phyloP scores from a whole-genome alignment of 2,329 filamentous ascomycete species.

The Fusarium euwallaceae region DNA sequence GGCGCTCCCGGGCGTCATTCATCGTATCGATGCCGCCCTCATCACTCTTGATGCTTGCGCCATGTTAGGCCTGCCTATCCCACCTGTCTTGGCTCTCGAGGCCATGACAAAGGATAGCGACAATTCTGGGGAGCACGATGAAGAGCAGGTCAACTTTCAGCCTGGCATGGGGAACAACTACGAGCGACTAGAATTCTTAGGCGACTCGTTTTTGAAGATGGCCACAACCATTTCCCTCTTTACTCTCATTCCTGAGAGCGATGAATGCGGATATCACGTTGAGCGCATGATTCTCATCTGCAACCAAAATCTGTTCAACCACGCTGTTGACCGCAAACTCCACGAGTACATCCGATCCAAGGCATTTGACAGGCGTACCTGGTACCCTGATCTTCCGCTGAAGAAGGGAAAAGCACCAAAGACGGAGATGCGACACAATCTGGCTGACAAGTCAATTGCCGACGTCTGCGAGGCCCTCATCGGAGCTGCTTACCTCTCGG shows the following conservation, averaged over 20 bases:
- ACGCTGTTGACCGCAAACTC: slow-evolving; percentile 74
- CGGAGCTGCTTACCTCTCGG: slow-evolving; percentile 79
- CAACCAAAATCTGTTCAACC: slow-evolving; percentile 89
- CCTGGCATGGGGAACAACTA: slow-evolving; percentile 94
- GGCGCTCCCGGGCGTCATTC: slow-evolving; percentile 85
- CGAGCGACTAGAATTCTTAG: slow-evolving; percentile 92
- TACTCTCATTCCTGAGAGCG: slow-evolving; percentile 78
- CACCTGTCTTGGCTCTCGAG: slow-evolving; percentile 81
- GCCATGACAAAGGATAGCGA: slow-evolving; percentile 94
- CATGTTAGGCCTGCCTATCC: slow-evolving; percentile 73
- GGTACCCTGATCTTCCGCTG: slow-evolving; percentile 88
- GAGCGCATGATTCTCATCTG: slow-evolving; percentile 91
- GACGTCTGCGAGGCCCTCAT: slow-evolving; percentile 97
- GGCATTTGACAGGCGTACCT: slow-evolving; percentile 83
- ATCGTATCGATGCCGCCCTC: slow-evolving; percentile 84
- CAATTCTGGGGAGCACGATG: slow-evolving; percentile 79
- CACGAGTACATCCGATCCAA: slow-evolving; percentile 86
- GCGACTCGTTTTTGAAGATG: slow-evolving; percentile 96
- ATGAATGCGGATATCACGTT: slow-evolving; percentile 91
- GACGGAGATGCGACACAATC: slow-evolving; percentile 66
- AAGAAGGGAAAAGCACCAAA: slow-evolving; percentile 76
- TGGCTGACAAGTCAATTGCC: slow-evolving; percentile 91
- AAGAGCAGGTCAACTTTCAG: slow-evolving; percentile 79
- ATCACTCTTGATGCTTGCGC: slow-evolving; percentile 82
- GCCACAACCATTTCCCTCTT: slow-evolving; percentile 91